These are phyloP conservation scores for Phycomyces blakesleeanus DNA, from an alignment of 192 early-diverging fungal species.

Conservation along the genomic window DNA sequence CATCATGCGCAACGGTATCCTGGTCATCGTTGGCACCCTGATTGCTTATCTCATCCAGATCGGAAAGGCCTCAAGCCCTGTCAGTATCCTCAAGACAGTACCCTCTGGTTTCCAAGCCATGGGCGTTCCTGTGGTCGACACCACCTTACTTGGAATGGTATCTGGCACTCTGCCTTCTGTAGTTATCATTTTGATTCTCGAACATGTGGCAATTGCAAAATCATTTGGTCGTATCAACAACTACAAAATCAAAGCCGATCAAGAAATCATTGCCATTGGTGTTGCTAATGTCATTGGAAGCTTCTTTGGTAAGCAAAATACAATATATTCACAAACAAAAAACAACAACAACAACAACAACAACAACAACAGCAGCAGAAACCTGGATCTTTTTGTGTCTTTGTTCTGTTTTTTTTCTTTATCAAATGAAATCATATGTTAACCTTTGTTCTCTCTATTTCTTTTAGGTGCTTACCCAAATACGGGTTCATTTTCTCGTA, in stretches of 20 bases:
- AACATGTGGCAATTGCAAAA: slow-evolving; percentile 90
- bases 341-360: too few relatives aligned
- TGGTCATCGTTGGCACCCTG: slow-evolving; percentile 73
- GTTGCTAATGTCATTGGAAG: slow-evolving; percentile 79
- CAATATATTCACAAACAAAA: too few relatives aligned
- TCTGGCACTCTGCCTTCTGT: slow-evolving; percentile 59
- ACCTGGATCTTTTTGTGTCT: too few relatives aligned
- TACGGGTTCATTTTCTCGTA: slow-evolving; percentile 94
- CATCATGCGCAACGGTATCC: slow-evolving; percentile 72
- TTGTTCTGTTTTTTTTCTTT: too few relatives aligned
- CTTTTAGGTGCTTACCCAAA: slow-evolving; percentile 64
- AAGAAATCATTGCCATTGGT: slow-evolving; percentile 91
- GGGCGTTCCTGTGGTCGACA: slow-evolving; percentile 51
- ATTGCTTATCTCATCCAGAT: slow-evolving; percentile 60
- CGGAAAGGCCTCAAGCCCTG: slow-evolving; percentile 44
- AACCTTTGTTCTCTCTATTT: too few relatives aligned
- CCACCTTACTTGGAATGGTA: slow-evolving; percentile 51
- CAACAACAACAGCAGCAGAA: too few relatives aligned
- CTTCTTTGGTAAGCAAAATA: slow-evolving; percentile 73
- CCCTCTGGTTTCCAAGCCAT: slow-evolving; percentile 73
- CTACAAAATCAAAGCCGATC: slow-evolving; percentile 76
- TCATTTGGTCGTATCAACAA: slow-evolving; percentile 85
- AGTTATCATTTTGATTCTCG: slow-evolving; percentile 77
- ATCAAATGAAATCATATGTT: too few relatives aligned
- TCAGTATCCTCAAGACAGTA: slow-evolving; percentile 71